Evolutionary conservation across 78 protist species (phyloP).

Genomic region (Guillardia theta): DNA sequence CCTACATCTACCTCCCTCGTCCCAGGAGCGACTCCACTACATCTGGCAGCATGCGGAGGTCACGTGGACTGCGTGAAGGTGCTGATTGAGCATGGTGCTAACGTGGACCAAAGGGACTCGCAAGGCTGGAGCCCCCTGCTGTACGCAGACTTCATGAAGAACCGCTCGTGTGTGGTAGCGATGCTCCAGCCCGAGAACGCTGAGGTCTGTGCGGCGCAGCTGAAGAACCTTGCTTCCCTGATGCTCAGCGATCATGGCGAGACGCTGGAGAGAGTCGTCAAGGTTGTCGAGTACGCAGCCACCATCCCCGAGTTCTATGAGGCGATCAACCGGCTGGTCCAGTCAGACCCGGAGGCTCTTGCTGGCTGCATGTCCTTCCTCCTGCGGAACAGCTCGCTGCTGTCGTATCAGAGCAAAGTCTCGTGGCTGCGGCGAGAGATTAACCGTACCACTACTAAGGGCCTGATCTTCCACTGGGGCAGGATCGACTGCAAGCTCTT

Average conservation of each 20-base stretch:
- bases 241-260: not conserved
- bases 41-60: not conserved
- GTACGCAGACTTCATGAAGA: not conserved
- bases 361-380: not conserved
- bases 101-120: not conserved
- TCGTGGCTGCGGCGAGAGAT: not conserved
- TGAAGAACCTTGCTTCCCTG: not conserved
- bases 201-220: not conserved
- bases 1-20: not conserved
- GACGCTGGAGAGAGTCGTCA: not conserved
- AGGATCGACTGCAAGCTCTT: not conserved
- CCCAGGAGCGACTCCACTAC: not conserved
- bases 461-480: not conserved
- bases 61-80: not conserved
- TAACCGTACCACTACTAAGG: not conserved
- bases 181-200: not conserved
- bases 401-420: not conserved
- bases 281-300: not conserved
- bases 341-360: not conserved
- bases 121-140: conserved; percentile 22
- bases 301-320: conserved; percentile 8
- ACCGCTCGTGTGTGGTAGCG: not conserved
- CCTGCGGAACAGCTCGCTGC: not conserved
- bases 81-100: not conserved
- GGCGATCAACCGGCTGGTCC: not conserved